Conservation (phyloP, 352 stramenopile genomes). For the Phytophthora litchii region DNA sequence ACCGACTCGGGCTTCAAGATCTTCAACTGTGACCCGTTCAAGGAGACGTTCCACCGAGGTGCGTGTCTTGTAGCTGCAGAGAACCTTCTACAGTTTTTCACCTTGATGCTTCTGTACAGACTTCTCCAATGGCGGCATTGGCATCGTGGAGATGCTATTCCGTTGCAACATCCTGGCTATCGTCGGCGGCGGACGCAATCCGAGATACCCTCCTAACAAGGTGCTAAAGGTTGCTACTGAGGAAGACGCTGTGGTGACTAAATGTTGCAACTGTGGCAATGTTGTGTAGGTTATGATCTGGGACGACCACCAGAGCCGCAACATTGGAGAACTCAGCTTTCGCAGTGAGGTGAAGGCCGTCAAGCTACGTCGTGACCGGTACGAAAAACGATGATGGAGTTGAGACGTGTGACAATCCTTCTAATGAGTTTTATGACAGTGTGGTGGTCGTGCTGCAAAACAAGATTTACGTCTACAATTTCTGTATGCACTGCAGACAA, state of each 20-base stretch:
- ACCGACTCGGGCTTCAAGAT: slow-evolving; percentile 98
- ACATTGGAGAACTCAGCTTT: slow-evolving; percentile 98
- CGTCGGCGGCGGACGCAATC: slow-evolving; percentile 91
- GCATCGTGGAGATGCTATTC: slow-evolving; percentile 99
- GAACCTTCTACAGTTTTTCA: not conserved
- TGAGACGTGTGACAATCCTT: not conserved
- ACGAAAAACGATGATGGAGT: not conserved
- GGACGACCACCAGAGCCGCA: slow-evolving; percentile 98
- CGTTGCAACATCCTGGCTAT: slow-evolving; percentile 98
- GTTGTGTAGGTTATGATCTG: slow-evolving; percentile 96
- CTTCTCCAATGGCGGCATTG: slow-evolving; percentile 95
- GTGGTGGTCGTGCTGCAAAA: slow-evolving; percentile 97
- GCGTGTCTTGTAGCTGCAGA: not conserved
- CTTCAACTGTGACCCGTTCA: slow-evolving; percentile 98
- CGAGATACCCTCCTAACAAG: slow-evolving; percentile 97
- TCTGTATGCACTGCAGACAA: slow-evolving; percentile 61
- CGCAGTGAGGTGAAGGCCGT: slow-evolving; percentile 96
- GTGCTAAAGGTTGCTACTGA: slow-evolving; percentile 27
- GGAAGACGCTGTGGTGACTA: not conserved
- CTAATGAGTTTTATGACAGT: slow-evolving; percentile 39
- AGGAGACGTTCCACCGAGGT: slow-evolving; percentile 96
- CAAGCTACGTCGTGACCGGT: slow-evolving; percentile 95
- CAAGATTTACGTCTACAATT: slow-evolving; percentile 99
- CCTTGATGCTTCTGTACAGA: slow-evolving; percentile 43
- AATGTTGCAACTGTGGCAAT: not conserved